Conservation (phyloP, 768 basidiomycete species). For the Mrakia blollopis region DNA sequence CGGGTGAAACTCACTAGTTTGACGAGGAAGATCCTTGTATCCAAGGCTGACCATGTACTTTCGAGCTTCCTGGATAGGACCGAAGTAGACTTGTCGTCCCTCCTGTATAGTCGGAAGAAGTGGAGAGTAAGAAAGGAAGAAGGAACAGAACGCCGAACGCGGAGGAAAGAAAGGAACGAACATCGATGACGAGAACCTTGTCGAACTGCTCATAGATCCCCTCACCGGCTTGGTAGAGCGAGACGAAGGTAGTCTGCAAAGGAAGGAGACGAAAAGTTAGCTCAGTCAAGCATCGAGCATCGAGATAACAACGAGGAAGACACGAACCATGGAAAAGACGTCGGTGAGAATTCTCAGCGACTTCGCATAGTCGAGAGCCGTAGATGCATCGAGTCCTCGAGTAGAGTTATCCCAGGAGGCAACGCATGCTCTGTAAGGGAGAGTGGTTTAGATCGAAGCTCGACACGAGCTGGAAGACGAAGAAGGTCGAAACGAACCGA, state of each 20-base stretch:
- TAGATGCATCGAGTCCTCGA: slow-evolving; percentile 60
- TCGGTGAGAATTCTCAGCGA: slow-evolving; percentile 78
- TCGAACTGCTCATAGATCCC: slow-evolving; percentile 59
- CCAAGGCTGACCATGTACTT: slow-evolving; percentile 58
- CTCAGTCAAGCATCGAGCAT: not conserved
- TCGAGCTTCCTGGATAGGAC: slow-evolving; percentile 59
- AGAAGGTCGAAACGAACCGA: no score
- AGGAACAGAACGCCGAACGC: not conserved
- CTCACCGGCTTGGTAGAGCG: slow-evolving; percentile 74
- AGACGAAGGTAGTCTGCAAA: slow-evolving; percentile 58
- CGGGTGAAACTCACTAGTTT: no score
- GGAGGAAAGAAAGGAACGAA: slow-evolving; percentile 47
- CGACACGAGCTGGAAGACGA: no score
- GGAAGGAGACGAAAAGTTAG: not conserved
- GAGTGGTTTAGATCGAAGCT: no score
- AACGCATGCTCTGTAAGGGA: slow-evolving; percentile 38
- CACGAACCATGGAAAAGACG: slow-evolving; percentile 55
- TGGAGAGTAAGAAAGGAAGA: not conserved
- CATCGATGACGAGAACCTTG: slow-evolving; percentile 74
- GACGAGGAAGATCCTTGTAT: not conserved
- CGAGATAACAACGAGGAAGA: slow-evolving; percentile 41
- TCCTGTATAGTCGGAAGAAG: not conserved
- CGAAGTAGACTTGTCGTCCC: slow-evolving; percentile 56
- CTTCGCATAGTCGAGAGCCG: slow-evolving; percentile 78
- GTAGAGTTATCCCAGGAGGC: slow-evolving; percentile 59